Evolutionary conservation across 73 alveolate genomes (phyloP).

Genomic region (Loxodes magnus): DNA sequence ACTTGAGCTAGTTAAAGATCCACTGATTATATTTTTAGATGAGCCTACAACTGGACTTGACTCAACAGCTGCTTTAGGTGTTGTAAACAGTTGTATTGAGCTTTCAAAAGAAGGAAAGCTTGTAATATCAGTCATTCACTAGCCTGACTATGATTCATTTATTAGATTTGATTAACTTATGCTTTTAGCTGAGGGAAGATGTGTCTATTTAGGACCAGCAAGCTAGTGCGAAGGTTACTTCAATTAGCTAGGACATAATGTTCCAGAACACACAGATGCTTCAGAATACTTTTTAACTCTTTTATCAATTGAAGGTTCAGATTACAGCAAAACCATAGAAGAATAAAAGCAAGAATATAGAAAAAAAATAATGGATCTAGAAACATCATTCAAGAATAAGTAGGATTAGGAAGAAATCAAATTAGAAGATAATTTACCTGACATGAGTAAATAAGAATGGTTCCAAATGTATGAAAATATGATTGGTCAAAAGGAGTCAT

Average conservation of each 20-base stretch:
- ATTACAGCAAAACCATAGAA: too few relatives aligned
- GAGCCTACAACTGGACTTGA: slow-evolving; percentile 69
- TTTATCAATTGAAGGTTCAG: too few relatives aligned
- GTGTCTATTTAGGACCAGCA: slow-evolving; percentile 32
- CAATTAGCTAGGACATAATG: slow-evolving; percentile 27
- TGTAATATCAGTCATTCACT: slow-evolving; percentile 70
- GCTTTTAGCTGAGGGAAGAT: slow-evolving; percentile 43
- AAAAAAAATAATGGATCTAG: too few relatives aligned
- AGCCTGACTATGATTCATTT: slow-evolving; percentile 67
- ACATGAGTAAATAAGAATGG: too few relatives aligned
- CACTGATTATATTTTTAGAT: slow-evolving; percentile 41
- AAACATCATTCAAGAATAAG: too few relatives aligned
- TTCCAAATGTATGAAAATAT: too few relatives aligned
- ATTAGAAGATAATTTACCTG: too few relatives aligned
- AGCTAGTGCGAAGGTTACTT: slow-evolving; percentile 36
- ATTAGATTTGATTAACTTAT: slow-evolving; percentile 51
- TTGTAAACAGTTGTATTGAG: slow-evolving; percentile 29
- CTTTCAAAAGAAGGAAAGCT: slow-evolving; percentile 51
- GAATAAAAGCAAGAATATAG: too few relatives aligned
- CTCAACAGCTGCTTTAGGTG: slow-evolving; percentile 33
- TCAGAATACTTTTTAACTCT: too few relatives aligned
- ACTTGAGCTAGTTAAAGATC: slow-evolving; percentile 48
- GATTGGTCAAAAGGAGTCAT: too few relatives aligned
- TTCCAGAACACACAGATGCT: too few relatives aligned
- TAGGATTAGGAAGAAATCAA: too few relatives aligned